phyloP scores from a whole-genome alignment of 1,139 yeast genomes.

The Diutina pseudorugosa region DNA sequence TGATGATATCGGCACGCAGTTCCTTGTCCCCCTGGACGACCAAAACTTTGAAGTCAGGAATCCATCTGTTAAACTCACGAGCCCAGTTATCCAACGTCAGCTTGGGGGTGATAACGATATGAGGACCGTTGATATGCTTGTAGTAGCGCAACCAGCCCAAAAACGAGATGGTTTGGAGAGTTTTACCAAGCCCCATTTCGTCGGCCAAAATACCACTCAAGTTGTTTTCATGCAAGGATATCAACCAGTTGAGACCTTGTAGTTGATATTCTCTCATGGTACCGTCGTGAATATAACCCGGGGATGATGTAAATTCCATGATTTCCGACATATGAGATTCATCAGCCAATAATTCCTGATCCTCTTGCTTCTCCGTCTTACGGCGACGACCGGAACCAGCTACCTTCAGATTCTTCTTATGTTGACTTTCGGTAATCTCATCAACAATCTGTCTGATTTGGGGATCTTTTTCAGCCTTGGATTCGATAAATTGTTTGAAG shows the following conservation, averaged over 20 bases:
- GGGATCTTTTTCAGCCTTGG: constrained; percentile 9
- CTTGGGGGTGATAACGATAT: constrained; percentile 85
- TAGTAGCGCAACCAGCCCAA: constrained; percentile 76
- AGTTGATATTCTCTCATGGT: constrained; percentile 63
- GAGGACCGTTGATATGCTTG: constrained; percentile 79
- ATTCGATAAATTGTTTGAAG: constrained; percentile 10
- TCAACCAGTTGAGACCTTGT: constrained; percentile 37
- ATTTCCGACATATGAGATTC: constrained; percentile 48
- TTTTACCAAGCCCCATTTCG: constrained; percentile 40
- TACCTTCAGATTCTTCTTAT: neutral
- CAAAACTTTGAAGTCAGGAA: constrained; percentile 84
- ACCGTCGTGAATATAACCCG: constrained; percentile 54
- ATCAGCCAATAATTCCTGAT: constrained; percentile 71
- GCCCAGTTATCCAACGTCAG: constrained; percentile 94
- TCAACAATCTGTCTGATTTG: constrained; percentile 8
- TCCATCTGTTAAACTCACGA: constrained; percentile 88
- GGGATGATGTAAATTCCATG: constrained; percentile 58
- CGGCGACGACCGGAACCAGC: constrained; percentile 25
- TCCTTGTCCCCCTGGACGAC: constrained; percentile 85
- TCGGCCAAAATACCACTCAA: constrained; percentile 36
- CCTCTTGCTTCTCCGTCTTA: constrained; percentile 86
- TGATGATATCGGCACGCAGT: constrained; percentile 50
- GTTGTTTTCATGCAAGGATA: constrained; percentile 30
- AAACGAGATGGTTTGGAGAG: constrained; percentile 43
- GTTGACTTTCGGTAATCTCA: neutral